Conservation (phyloP, 257 asterid genomes). For the Voacanga thouarsii region DNA sequence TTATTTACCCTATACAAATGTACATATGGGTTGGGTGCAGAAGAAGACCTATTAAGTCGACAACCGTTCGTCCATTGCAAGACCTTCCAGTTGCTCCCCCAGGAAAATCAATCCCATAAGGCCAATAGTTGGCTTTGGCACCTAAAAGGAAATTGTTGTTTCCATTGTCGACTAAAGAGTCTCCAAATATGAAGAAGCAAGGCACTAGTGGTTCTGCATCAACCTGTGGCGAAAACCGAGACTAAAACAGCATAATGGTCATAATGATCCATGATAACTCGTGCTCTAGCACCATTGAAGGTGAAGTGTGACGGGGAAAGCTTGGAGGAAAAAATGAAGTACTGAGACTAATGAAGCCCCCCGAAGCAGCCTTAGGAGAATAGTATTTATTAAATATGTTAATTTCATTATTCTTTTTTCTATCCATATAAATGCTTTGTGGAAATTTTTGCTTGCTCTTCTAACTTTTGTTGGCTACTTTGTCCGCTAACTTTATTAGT, state of each 20-base stretch:
- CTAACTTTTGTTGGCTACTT: no score
- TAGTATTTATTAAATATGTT: no score
- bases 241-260: neutral
- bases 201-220: slow-evolving; percentile 23
- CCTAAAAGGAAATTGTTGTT: slow-evolving; percentile 24
- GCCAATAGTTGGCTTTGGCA: slow-evolving; percentile 27
- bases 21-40: neutral
- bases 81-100: slow-evolving; percentile 27
- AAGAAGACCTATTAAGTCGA: slow-evolving; percentile 21
- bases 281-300: neutral
- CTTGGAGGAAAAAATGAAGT: neutral
- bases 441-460: no score
- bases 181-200: slow-evolving; percentile 28
- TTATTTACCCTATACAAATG: neutral
- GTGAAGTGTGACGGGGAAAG: neutral
- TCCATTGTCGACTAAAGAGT: slow-evolving; percentile 29
- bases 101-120: slow-evolving; percentile 29
- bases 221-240: neutral
- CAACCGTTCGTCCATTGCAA: slow-evolving; percentile 25
- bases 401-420: no score
- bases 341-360: neutral
- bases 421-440: no score
- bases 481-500: no score
- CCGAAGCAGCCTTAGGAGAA: no score
- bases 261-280: neutral